Evolutionary conservation across 768 basidiomycete genomes (phyloP).

Genomic region (Suillus decipiens): DNA sequence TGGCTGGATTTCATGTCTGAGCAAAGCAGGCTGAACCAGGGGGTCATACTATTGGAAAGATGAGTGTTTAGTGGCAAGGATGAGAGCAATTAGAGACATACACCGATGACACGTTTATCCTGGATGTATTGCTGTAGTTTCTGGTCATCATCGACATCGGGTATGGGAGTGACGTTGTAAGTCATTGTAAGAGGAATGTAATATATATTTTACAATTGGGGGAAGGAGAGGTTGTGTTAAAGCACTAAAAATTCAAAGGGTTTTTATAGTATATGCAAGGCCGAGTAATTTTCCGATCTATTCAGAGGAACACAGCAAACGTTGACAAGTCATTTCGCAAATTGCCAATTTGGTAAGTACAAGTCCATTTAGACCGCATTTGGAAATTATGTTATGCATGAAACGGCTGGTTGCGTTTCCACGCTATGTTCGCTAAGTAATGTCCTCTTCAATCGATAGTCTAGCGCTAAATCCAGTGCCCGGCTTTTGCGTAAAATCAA

Average conservation of each 20-base stretch:
- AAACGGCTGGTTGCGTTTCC: background rate
- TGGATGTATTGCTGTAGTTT: conserved; percentile 74
- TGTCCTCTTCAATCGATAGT: conserved; percentile 17
- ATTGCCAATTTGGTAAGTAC: conserved; percentile 1
- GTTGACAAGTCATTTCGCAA: conserved; percentile 7
- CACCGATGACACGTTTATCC: conserved; percentile 79
- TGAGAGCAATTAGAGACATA: conserved; percentile 36
- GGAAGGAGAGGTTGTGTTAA: too few relatives aligned
- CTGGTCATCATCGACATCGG: conserved; percentile 61
- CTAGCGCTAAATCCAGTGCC: conserved; percentile 56
- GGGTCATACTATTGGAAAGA: conserved; percentile 77
- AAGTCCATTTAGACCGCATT: background rate
- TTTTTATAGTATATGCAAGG: conserved; percentile 7
- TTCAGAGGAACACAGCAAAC: conserved; percentile 3
- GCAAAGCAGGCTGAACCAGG: conserved; percentile 89
- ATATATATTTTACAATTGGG: background rate
- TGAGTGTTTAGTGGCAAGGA: background rate
- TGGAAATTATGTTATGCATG: background rate
- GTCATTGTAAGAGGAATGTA: background rate
- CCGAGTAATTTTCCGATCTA: conserved; percentile 8
- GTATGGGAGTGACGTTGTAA: conserved; percentile 62
- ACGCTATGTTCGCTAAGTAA: conserved; percentile 1
- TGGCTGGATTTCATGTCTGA: conserved; percentile 83
- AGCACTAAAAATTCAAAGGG: background rate
- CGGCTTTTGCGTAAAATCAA: conserved; percentile 73